A percentile compares a stretch with the other conserved stretches of the same genome.
These are phyloP conservation scores for Rhytidhysteron rufulum DNA, from an alignment of 2,329 filamentous ascomycete genomes.

Conservation along the genomic window DNA sequence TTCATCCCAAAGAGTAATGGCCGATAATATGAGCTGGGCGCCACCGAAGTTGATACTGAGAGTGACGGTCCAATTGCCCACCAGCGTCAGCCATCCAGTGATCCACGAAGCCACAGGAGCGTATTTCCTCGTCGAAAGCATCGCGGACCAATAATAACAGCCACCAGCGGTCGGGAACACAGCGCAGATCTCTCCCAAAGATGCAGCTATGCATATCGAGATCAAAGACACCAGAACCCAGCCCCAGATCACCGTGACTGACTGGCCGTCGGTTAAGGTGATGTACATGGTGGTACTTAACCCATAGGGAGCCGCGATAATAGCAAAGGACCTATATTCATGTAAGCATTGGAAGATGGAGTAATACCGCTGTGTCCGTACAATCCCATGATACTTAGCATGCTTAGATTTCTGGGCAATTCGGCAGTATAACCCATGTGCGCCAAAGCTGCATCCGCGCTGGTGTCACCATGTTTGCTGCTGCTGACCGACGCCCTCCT, in stretches of 20 bases:
- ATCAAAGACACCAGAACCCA: constrained; percentile 65
- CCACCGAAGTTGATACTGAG: constrained; percentile 67
- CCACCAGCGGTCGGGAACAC: constrained; percentile 66
- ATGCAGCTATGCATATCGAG: constrained; percentile 61
- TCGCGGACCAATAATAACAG: constrained; percentile 67
- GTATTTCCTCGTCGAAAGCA: constrained; percentile 63
- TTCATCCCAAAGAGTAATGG: constrained; percentile 67
- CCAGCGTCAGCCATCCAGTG: constrained; percentile 67
- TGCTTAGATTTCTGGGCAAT: constrained; percentile 62
- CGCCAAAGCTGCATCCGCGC: constrained; percentile 58
- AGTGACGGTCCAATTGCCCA: constrained; percentile 70
- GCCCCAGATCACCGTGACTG: constrained; percentile 66
- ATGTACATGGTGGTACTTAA: constrained; percentile 66
- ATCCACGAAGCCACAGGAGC: constrained; percentile 66
- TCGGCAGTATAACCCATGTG: constrained; percentile 67
- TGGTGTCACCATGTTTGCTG: constrained; percentile 52
- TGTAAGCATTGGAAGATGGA: constrained; percentile 14
- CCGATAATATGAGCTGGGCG: constrained; percentile 64
- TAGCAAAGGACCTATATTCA: constrained; percentile 58
- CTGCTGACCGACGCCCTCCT: constrained; percentile 26
- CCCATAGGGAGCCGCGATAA: constrained; percentile 70
- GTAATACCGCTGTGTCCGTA: constrained; percentile 23
- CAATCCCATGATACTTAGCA: constrained; percentile 66
- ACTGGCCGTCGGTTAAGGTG: constrained; percentile 64
- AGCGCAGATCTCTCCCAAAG: constrained; percentile 65